phyloP scores from a whole-genome alignment of 331 rosid species.

The Cydonia oblonga region DNA sequence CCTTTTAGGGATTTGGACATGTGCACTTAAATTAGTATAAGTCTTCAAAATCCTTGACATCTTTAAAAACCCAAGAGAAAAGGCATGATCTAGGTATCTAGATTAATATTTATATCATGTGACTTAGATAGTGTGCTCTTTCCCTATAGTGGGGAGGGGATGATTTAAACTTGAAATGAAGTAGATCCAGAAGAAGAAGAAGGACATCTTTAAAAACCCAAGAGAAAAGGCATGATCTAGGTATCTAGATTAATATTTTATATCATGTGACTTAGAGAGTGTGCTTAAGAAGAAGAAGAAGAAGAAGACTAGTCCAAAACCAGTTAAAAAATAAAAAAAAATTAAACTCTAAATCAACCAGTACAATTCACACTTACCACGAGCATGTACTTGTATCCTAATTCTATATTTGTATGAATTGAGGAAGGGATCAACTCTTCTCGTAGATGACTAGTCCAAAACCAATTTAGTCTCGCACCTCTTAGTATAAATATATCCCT shows the following conservation, averaged over 20 bases:
- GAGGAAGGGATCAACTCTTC: not conserved
- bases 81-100: not conserved
- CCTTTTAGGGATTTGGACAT: not conserved
- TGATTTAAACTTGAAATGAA: too few species aligned
- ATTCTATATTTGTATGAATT: not conserved
- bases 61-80: not conserved
- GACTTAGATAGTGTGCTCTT: not conserved
- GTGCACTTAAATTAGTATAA: not conserved
- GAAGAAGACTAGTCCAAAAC: too few species aligned
- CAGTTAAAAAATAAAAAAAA: too few species aligned
- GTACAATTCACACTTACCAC: too few species aligned
- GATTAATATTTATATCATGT: not conserved
- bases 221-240: not conserved
- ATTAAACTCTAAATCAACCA: too few species aligned
- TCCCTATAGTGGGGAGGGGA: too few species aligned
- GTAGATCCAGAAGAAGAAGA: too few species aligned
- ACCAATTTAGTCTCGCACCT: too few species aligned
- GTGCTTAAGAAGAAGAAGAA: too few species aligned
- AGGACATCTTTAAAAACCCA: not conserved
- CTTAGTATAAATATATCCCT: too few species aligned
- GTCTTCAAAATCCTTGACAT: not conserved
- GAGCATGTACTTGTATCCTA: not conserved
- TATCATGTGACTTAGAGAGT: not conserved
- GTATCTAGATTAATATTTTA: not conserved
- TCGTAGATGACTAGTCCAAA: too few species aligned